Conservation (phyloP, 108 stramenopile species). For the Poteriospumella lacustris region DNA sequence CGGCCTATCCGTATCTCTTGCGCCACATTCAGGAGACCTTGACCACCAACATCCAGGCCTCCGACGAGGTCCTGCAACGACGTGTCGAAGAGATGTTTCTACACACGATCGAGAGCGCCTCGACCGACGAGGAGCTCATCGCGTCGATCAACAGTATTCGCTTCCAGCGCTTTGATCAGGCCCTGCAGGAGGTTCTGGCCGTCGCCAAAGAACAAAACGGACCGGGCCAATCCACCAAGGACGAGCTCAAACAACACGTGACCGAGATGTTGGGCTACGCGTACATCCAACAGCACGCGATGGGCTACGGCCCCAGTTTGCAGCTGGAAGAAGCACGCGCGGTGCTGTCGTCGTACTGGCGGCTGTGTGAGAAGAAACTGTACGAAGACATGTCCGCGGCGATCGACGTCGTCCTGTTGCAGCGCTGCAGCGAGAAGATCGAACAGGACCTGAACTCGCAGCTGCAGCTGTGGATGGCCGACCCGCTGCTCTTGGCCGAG, state of each 20-base stretch:
- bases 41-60: too few relatives aligned
- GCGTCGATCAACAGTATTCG: not conserved
- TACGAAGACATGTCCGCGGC: not conserved
- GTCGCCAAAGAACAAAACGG: not conserved
- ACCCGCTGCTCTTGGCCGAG: not conserved
- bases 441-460: not conserved
- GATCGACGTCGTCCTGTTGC: not conserved
- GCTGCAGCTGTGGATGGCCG: not conserved
- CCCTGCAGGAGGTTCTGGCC: not conserved
- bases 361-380: not conserved
- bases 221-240: not conserved
- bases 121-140: not conserved
- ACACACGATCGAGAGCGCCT: not conserved
- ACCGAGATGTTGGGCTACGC: not conserved
- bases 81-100: not conserved
- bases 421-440: not conserved
- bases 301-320: not conserved
- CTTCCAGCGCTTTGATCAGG: not conserved
- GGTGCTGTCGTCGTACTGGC: not conserved
- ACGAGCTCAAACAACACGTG: not conserved
- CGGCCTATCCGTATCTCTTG: too few relatives aligned
- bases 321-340: not conserved
- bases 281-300: not conserved
- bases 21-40: too few relatives aligned
- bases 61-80: too few relatives aligned